Evolutionary conservation across 495 filamentous ascomycete species (phyloP), one percentile per base, ranked within the genome.

Genomic region (Penicillium macrosclerotiorum): DNA sequence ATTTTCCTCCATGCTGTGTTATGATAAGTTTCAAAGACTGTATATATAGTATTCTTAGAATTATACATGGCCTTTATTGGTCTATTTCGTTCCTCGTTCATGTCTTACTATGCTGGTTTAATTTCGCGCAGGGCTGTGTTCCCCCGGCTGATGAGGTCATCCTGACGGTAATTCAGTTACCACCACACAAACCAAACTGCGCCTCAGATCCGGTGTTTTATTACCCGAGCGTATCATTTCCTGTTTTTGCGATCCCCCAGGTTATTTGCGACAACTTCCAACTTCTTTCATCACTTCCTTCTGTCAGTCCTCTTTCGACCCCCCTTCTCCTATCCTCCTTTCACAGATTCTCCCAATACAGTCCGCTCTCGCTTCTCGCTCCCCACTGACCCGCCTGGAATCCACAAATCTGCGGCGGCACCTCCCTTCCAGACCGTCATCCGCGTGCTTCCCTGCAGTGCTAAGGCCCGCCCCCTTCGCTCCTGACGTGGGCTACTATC

Each of bases 401-500:
- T n/a, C n/a, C n/a, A n/a, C 42, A 22, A 18, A 26, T 13, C 43
- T 31, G n/a, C n/a, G n/a, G n/a, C n/a, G n/a, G 49, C 34, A 18
- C 25, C 37, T 37, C 29, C 45, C 45, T 38, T 56, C 55, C 56
- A 54, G 54, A 56, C 57, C 51, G 17, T 34, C 42, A 48, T 48
- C 55, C 55, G 52, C 45, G 55, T 51, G 49, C 38, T 59, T 35
- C 50, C 49, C 55, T 62, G 59, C 55, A 54, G 59, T 47, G 31
- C 46, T 33, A 54, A 38, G 50, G 25, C 56, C 50, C 39, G 13
- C 40, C 54, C n/a, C 53, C 26, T 52, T 49, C 48, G 20, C 48
- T 42, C 56, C 52, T 67, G 69, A 73, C 69, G 69, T 73, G 69
- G 69, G 59, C 60, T 37, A 44, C 55, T 33, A 35, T 64, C 57